Percentiles rank a stretch among this genome's conserved stretches.
These are phyloP conservation scores for Pseudonectria foliicola DNA, from an alignment of 2,329 filamentous ascomycete genomes.

Conservation along the genomic window DNA sequence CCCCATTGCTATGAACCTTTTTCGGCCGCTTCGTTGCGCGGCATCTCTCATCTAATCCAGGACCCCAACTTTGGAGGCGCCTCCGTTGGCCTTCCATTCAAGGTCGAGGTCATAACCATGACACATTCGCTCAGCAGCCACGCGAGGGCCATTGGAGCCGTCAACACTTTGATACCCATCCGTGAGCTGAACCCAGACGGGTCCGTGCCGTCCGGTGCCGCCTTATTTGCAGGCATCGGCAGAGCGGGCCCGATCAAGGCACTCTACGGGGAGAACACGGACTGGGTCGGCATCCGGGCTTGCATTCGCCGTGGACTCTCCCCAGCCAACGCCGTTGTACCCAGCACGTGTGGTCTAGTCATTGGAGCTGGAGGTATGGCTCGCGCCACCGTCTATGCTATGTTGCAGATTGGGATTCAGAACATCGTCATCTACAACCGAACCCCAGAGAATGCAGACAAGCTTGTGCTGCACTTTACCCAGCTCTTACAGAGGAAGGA, in stretches of 20 bases:
- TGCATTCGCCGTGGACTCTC: constrained; percentile 67
- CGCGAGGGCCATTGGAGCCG: constrained; percentile 66
- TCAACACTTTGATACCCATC: constrained; percentile 69
- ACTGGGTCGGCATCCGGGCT: constrained; percentile 72
- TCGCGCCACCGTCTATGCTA: constrained; percentile 67
- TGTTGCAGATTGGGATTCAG: constrained; percentile 69
- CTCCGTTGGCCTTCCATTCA: constrained; percentile 67
- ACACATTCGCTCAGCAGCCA: constrained; percentile 65
- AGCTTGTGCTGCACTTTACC: constrained; percentile 64
- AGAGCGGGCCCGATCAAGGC: constrained; percentile 59
- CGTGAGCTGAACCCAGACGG: constrained; percentile 52
- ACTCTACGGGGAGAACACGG: constrained; percentile 72
- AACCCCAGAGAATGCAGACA: constrained; percentile 58
- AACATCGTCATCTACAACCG: constrained; percentile 72
- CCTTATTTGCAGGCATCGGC: constrained; percentile 46
- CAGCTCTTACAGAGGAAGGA: constrained; percentile 39
- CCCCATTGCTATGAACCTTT: constrained; percentile 60
- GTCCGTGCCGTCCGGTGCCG: constrained; percentile 47
- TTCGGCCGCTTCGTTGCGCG: constrained; percentile 54
- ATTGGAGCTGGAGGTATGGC: constrained; percentile 70
- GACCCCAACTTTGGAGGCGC: constrained; percentile 65
- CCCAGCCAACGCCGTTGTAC: constrained; percentile 59
- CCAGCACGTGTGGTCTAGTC: constrained; percentile 48
- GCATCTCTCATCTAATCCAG: constrained; percentile 56
- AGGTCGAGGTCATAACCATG: constrained; percentile 62